Conservation (phyloP, 306 rosid genomes). For the Cucumis melo region DNA sequence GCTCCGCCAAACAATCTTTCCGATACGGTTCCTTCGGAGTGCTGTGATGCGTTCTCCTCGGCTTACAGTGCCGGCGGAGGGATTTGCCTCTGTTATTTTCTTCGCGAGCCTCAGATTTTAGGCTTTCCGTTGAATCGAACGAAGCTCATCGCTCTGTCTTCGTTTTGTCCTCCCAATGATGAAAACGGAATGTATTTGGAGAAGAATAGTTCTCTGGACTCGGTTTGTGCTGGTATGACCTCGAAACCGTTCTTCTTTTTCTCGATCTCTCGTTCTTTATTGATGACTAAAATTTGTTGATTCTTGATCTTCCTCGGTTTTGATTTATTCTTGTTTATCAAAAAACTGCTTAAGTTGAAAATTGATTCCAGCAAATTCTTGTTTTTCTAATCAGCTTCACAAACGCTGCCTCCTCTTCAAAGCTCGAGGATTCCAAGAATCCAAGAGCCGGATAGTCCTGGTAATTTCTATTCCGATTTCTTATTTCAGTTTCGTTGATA, state of each 20-base stretch:
- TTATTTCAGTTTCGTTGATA: not conserved
- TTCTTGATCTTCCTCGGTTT: not conserved
- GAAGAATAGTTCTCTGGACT: conserved; percentile 7
- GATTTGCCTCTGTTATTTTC: conserved; percentile 48
- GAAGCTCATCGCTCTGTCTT: conserved; percentile 44
- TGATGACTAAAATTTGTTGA: not conserved
- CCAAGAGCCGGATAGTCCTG: conserved; percentile 11
- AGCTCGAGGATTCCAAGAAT: conserved; percentile 14
- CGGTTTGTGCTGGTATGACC: conserved; percentile 41
- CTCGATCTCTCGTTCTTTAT: not conserved
- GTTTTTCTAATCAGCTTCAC: conserved; percentile 15
- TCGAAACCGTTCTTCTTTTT: not conserved
- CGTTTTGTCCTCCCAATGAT: conserved; percentile 16
- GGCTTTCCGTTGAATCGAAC: conserved; percentile 54
- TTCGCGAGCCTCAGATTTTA: conserved; percentile 33
- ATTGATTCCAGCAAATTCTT: not conserved
- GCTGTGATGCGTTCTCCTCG: conserved; percentile 38
- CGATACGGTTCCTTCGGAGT: conserved; percentile 22
- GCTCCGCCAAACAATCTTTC: conserved; percentile 57
- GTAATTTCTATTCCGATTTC: not conserved
- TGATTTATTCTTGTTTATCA: not conserved
- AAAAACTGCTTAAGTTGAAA: not conserved
- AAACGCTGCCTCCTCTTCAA: conserved; percentile 37
- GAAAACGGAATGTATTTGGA: not conserved
- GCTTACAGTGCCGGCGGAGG: conserved; percentile 15